Evolutionary conservation across 768 basidiomycete genomes (phyloP).

Genomic region (Leccinum subtestaceum): DNA sequence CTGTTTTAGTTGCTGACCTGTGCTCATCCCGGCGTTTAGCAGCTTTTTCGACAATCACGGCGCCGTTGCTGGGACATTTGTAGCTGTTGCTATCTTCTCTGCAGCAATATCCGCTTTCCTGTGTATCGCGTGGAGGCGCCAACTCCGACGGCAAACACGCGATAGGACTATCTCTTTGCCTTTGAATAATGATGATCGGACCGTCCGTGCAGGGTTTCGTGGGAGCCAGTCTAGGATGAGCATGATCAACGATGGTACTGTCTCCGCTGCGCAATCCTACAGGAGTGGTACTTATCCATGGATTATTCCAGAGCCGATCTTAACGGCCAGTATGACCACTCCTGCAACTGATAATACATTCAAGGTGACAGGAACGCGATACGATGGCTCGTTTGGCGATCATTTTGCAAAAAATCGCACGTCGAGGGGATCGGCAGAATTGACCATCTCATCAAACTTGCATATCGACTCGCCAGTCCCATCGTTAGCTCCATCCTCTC

Average conservation of each 20-base stretch:
- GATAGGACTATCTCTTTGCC: conserved; percentile 34
- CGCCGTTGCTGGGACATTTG: conserved; percentile 72
- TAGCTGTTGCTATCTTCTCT: conserved; percentile 57
- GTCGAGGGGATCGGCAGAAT: conserved; percentile 10
- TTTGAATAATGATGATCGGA: conserved; percentile 21
- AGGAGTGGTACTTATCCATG: neutral
- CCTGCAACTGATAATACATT: neutral
- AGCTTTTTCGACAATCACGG: conserved; percentile 68
- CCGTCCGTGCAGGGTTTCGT: conserved; percentile 34
- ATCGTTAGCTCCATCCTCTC: conserved; percentile 43
- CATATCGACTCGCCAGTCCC: conserved; percentile 3
- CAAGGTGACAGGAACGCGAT: neutral
- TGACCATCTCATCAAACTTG: conserved; percentile 24
- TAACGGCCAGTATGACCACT: neutral
- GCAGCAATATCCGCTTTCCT: conserved; percentile 44
- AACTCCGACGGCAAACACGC: conserved; percentile 38
- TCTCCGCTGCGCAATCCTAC: conserved; percentile 3
- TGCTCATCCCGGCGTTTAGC: conserved; percentile 5
- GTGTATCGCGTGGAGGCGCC: conserved; percentile 37
- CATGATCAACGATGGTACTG: conserved; percentile 16
- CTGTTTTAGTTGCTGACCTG: neutral
- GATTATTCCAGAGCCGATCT: neutral
- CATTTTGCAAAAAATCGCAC: conserved; percentile 11
- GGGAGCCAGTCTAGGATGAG: conserved; percentile 25
- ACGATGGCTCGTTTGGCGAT: conserved; percentile 1